Conservation (phyloP, 140 eudicot genomes). For the Ambrosia hybrid region DNA sequence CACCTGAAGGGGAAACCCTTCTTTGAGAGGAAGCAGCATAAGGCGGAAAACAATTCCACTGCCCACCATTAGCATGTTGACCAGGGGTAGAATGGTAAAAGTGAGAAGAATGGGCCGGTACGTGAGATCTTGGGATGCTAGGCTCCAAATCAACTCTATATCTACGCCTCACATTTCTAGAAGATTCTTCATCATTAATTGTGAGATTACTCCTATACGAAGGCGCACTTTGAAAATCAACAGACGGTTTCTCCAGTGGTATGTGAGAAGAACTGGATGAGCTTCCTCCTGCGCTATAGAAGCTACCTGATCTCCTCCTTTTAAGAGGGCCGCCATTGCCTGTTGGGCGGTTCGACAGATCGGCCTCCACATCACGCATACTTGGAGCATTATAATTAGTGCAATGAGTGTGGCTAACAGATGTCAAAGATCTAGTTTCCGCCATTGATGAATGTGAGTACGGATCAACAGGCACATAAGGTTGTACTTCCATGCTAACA, state of each 20-base stretch:
- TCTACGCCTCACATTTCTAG: conserved; percentile 55
- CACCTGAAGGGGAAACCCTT: conserved; percentile 41
- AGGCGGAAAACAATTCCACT: conserved; percentile 39
- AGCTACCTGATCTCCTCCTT: conserved; percentile 46
- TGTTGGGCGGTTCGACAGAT: conserved; percentile 21
- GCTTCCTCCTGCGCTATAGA: conserved; percentile 48
- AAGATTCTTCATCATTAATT: conserved; percentile 38
- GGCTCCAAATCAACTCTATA: conserved; percentile 46
- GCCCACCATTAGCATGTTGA: conserved; percentile 32
- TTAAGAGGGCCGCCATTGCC: conserved; percentile 32
- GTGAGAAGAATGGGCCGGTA: conserved; percentile 41
- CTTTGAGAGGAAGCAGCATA: conserved; percentile 40
- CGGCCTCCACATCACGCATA: conserved; percentile 31
- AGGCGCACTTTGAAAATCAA: conserved; percentile 40
- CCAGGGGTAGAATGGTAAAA: conserved; percentile 31
- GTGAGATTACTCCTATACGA: conserved; percentile 37
- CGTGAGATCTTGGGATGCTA: conserved; percentile 34
- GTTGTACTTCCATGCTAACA: conserved; percentile 39
- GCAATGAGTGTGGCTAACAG: conserved; percentile 29
- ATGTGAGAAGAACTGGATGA: conserved; percentile 52
- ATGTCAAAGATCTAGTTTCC: conserved; percentile 34
- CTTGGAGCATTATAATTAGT: conserved; percentile 29
- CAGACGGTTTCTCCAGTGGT: conserved; percentile 34
- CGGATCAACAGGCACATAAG: conserved; percentile 31
- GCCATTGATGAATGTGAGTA: conserved; percentile 30